Evolutionary conservation across 177 flowering plant genomes (phyloP), one percentile per base, ranked within the genome.

Genomic region (Vitis hybrid): DNA sequence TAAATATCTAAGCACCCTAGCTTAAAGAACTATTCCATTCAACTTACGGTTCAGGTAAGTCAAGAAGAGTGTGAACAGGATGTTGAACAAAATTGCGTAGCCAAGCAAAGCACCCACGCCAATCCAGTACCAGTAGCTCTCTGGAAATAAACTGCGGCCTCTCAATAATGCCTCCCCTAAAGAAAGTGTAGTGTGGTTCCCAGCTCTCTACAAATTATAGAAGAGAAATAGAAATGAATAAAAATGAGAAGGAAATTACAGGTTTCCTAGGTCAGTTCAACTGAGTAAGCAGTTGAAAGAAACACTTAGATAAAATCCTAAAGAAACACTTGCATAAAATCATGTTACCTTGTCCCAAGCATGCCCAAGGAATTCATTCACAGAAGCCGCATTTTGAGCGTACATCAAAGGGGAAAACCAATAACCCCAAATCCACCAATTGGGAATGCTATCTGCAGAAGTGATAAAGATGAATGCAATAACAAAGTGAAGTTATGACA

Each of bases 351-450:
- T 89, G 69, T 81, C 72, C 98, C 98, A 94, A 57, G 92, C 86
- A 79, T 90, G 91, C 23, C 98, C 97, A 66, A 79, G 89, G 75
- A 95, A 89, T 75, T 95, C 99, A 76, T 91, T 93, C 11, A 86
- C 97, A 57, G 97, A 88, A 75, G 82, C 89, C 67, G 94, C 95
- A 79, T 83, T 87, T 82, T 95, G 99, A 70, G 92, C 91, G 83
- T 93, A 95, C 91, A 84, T 89, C 74, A 95, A 70, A 26, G 99
- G 99, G 70, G 99, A 95, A 73, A 89, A 49, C 98, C 98, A 95
- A 73, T 80, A 95, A 58, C 98, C 98, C 98, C 99, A 95, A 9
- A 88, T 79, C 99, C 99, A 95, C 98, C 99, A 94, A 1, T 68
- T 76, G 2, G 94, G 93, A 12, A 93, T 88, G 70, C 86, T 79